Conservation (phyloP, 148 eudicot species). For the Nepenthes mirabilis region DNA sequence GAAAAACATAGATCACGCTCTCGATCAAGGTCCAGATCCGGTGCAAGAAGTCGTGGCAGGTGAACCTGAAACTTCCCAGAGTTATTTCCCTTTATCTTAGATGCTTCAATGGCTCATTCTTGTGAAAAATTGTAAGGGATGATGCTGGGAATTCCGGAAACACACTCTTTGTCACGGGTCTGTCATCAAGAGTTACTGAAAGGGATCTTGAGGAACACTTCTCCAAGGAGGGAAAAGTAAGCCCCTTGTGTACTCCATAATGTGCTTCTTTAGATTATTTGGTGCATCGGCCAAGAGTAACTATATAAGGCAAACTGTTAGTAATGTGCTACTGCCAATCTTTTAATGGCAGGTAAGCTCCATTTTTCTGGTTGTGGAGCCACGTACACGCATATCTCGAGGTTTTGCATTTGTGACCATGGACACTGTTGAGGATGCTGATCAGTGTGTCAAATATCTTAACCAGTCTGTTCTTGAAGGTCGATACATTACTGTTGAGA, state of each 20-base stretch:
- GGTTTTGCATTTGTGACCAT: conserved; percentile 91
- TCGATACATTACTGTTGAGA: conserved; percentile 93
- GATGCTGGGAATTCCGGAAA: conserved; percentile 63
- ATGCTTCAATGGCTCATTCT: conserved; percentile 3
- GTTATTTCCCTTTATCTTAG: not conserved
- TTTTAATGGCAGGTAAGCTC: conserved; percentile 35
- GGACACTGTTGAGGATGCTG: conserved; percentile 72
- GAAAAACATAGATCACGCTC: conserved; percentile 35
- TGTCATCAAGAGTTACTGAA: conserved; percentile 87
- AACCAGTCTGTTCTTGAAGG: conserved; percentile 89
- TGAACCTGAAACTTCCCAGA: conserved; percentile 14
- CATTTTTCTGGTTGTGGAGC: conserved; percentile 83
- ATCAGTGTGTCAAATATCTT: conserved; percentile 69
- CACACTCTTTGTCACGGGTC: conserved; percentile 88
- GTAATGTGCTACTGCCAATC: no score
- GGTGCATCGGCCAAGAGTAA: no score
- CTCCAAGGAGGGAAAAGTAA: conserved; percentile 78
- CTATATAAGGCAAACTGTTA: not conserved
- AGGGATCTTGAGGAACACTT: conserved; percentile 91
- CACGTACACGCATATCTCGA: conserved; percentile 79
- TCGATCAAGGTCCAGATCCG: conserved; percentile 18
- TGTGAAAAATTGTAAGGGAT: conserved; percentile 28
- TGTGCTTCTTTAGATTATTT: not conserved
- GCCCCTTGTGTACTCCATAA: conserved; percentile 3
- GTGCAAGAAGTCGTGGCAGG: conserved; percentile 58